These are phyloP conservation scores for Leishmania braziliensis DNA, from an alignment of 208 protist species.

Conservation along the genomic window DNA sequence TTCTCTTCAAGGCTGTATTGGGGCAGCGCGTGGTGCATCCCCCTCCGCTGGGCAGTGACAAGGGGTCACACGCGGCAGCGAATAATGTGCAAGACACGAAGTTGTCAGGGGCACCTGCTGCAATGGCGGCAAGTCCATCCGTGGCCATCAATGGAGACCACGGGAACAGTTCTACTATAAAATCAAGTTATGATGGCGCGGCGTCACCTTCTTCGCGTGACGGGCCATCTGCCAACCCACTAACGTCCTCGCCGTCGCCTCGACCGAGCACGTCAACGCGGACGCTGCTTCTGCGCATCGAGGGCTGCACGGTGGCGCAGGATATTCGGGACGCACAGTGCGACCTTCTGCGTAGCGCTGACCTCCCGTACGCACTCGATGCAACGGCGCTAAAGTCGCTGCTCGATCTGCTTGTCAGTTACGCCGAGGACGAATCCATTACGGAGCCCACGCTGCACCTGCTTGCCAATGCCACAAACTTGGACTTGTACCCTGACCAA, in stretches of 20 bases:
- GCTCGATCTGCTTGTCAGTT: slow-evolving; percentile 39
- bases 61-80: background rate
- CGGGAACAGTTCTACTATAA: background rate
- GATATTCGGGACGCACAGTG: slow-evolving; percentile 77
- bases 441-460: slow-evolving; percentile 46
- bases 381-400: slow-evolving; percentile 48
- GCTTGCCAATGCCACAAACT: slow-evolving; percentile 56
- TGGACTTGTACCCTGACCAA: slow-evolving; percentile 45
- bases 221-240: background rate
- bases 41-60: background rate
- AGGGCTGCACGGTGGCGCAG: slow-evolving; percentile 80
- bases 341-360: slow-evolving; percentile 47
- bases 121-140: background rate
- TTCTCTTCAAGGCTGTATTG: slow-evolving; percentile 71
- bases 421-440: slow-evolving; percentile 35
- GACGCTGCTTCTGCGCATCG: slow-evolving; percentile 72
- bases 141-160: background rate
- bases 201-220: background rate
- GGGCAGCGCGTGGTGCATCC: slow-evolving; percentile 84
- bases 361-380: slow-evolving; percentile 62
- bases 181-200: background rate
- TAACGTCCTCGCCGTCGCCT: background rate
- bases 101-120: background rate
- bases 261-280: slow-evolving; percentile 37
- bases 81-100: background rate